Base-by-base conservation (phyloP, 306 rosid genomes). In the Dicorynia guianensis region DNA sequence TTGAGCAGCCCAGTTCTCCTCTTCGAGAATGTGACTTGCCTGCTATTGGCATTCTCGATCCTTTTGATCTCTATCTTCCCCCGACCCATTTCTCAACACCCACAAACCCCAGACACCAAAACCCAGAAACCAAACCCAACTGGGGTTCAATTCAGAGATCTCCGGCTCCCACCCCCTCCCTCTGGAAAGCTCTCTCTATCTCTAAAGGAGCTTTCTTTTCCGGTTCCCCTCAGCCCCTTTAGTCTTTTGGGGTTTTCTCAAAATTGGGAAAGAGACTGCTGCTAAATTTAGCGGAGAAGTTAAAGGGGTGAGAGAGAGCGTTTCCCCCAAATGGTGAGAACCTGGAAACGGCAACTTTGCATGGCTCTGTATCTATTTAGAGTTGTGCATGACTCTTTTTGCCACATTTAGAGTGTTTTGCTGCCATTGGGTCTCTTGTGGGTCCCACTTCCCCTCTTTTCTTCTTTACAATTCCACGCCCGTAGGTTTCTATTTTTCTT, bases 11-110 rank as follows among this genome's bases (percentile, higher is more conserved):
- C 99, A 69, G 83, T 89, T 63, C 99, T 82, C 69, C 99, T 84
- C 70, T 96, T 96, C 0, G 99, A 96, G 81, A 96, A 96, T 69
- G 99, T 96, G 56, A 96, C 98, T 86, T 96, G 99, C 44, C 99
- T 90, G 89, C 98, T 96, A 75, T 91, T 96, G 0, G 91, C 93
- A 80, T 96, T 96, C 81, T 96, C 99, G 73, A 96, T 95, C 84
- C 82, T 88, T 68, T 93, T 93, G 61, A 93, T 93, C 80, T 93
- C 97, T 83, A 93, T 93, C 86, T 90, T 96, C 47, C 99, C 99
- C 30, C 99, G 76, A 65, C 99, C 99, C 99, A 96, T 95, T 63
- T 62, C 25, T 39, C 44, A 25, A 66, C 53, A 48, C 73, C 19
- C 19, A 20, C 30, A 77, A 77, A 54, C 78, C 65, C 11, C 36